These are phyloP conservation scores for Hyaloscypha hepaticicola DNA, from an alignment of 495 filamentous ascomycete species.

Conservation along the genomic window DNA sequence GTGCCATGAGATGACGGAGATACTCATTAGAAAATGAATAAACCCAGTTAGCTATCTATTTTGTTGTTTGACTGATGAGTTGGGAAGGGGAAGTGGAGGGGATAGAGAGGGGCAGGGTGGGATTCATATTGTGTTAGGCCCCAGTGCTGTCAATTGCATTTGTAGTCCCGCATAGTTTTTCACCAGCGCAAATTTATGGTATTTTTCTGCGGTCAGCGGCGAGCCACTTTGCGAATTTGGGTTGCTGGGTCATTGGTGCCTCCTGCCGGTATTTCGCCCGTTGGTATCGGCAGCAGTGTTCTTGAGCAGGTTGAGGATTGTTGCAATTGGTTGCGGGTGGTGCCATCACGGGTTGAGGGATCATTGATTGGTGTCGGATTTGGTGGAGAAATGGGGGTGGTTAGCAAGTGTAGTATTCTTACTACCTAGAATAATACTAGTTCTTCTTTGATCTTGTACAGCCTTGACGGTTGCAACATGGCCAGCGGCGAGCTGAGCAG, in stretches of 20 bases:
- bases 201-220: slow-evolving; percentile 41
- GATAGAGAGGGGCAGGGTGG: slow-evolving; percentile 40
- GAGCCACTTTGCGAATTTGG: slow-evolving; percentile 9
- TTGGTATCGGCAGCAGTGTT: slow-evolving; percentile 17
- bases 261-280: slow-evolving; percentile 19
- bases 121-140: slow-evolving; percentile 20
- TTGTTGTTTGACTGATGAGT: too few relatives aligned
- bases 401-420: background rate
- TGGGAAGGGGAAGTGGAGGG: too few relatives aligned
- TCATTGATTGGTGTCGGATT: slow-evolving; percentile 10
- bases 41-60: too few relatives aligned
- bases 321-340: slow-evolving; percentile 19
- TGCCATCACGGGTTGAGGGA: slow-evolving; percentile 22
- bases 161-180: slow-evolving; percentile 53
- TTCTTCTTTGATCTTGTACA: slow-evolving; percentile 18
- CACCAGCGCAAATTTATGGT: slow-evolving; percentile 43
- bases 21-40: too few relatives aligned
- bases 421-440: slow-evolving; percentile 15
- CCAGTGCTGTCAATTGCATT: slow-evolving; percentile 45
- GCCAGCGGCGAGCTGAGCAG: slow-evolving; percentile 20
- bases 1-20: too few relatives aligned
- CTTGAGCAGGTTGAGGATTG: slow-evolving; percentile 25
- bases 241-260: slow-evolving; percentile 22
- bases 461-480: slow-evolving; percentile 27
- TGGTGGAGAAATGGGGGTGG: background rate